Percentiles rank a stretch among this genome's conserved stretches.
These are phyloP conservation scores for Russula lepida DNA, from an alignment of 768 basidiomycete genomes.

Conservation along the genomic window DNA sequence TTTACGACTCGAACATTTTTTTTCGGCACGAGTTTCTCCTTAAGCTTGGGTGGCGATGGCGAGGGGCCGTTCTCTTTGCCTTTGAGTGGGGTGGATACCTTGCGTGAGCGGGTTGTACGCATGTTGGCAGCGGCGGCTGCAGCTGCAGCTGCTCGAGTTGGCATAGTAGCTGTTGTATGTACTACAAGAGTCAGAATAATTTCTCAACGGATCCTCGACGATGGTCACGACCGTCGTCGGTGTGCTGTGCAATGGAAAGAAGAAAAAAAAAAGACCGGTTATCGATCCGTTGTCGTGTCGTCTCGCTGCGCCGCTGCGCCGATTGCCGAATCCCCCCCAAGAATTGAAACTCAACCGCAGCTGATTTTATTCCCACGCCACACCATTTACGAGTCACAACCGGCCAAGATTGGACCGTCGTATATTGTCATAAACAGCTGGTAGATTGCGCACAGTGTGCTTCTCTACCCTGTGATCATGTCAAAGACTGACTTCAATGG, in stretches of 20 bases:
- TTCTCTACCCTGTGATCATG: too few species aligned
- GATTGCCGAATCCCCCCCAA: neutral
- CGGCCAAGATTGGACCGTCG: too few species aligned
- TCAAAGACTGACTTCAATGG: too few species aligned
- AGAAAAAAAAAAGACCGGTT: neutral
- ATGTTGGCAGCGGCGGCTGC: conserved; percentile 10
- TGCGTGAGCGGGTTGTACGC: conserved; percentile 18
- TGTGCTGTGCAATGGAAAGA: neutral
- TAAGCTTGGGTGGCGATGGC: conserved; percentile 8
- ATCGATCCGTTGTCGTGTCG: conserved; percentile 5
- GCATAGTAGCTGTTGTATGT: conserved; percentile 1
- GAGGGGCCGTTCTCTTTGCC: conserved; percentile 10
- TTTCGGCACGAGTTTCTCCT: conserved; percentile 10
- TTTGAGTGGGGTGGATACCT: neutral
- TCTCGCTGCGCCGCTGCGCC: neutral
- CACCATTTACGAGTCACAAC: neutral
- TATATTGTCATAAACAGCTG: too few species aligned
- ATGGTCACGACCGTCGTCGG: neutral
- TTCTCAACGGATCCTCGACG: neutral
- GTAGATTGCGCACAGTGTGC: too few species aligned
- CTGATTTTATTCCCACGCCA: conserved; percentile 9
- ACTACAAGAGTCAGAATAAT: neutral
- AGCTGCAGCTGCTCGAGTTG: conserved; percentile 11
- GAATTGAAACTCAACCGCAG: conserved; percentile 3
- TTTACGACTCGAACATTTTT: conserved; percentile 14